Percentiles rank a stretch among this genome's conserved stretches.
phyloP scores from a whole-genome alignment of 495 filamentous ascomycete species.

The Penicillium atrosanguineum region DNA sequence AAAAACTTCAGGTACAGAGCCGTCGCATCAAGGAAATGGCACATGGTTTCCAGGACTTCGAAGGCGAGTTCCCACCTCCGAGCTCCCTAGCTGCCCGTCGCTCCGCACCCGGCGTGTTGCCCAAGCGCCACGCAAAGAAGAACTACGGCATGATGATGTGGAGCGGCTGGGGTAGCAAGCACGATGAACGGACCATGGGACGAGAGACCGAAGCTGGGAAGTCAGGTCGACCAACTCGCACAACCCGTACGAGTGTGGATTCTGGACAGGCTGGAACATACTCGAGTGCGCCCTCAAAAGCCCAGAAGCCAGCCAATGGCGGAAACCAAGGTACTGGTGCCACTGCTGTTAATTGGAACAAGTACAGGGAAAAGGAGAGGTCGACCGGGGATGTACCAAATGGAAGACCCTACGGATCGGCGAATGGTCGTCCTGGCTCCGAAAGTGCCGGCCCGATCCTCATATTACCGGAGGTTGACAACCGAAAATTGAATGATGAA shows the following conservation, averaged over 20 bases:
- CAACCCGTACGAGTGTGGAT: constrained; percentile 33
- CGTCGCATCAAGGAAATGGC: constrained; percentile 67
- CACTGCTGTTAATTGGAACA: constrained; percentile 12
- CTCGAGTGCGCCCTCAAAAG: constrained; percentile 24
- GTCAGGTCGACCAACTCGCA: constrained; percentile 13
- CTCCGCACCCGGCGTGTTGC: constrained; percentile 50
- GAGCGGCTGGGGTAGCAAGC: constrained; percentile 81
- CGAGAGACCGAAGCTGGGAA: constrained; percentile 40
- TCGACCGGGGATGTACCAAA: not conserved
- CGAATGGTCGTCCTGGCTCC: constrained; percentile 5
- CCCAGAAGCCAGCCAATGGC: constrained; percentile 1
- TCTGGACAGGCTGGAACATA: constrained; percentile 34
- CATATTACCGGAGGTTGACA: constrained; percentile 31
- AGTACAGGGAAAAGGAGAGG: constrained; percentile 8
- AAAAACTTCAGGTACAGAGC: constrained; percentile 66
- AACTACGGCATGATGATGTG: constrained; percentile 79
- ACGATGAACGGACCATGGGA: constrained; percentile 70
- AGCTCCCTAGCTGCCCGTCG: constrained; percentile 75
- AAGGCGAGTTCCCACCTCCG: constrained; percentile 76
- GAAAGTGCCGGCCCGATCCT: constrained; percentile 29
- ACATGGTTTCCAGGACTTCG: constrained; percentile 65
- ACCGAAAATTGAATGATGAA: constrained; percentile 27
- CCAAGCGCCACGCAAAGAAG: constrained; percentile 47
- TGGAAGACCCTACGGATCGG: constrained; percentile 7
- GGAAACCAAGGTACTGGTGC: not conserved